Base-by-base conservation (phyloP, 1,284 basidiomycete species). In the Rhodotorula sp. region DNA sequence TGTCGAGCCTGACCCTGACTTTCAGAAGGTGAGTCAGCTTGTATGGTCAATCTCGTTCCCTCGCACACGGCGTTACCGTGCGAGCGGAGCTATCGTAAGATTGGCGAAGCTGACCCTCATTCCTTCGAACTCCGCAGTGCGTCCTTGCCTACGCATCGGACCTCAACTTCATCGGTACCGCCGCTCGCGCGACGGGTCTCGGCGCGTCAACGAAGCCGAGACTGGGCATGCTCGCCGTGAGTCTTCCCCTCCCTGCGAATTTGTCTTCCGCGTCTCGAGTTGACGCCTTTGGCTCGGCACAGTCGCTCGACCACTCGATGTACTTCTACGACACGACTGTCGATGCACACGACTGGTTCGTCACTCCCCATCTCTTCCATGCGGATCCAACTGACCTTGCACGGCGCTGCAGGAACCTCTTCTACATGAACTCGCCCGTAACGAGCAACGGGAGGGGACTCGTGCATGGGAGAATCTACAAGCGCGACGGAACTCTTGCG, bases 131-230 rank as follows among this genome's bases (percentile, higher is more conserved):
- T 30, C 0, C 61, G 6, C 76, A 93, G 90, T 91, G 90, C 75
- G 91, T 95, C 69, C 83, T 94, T 61, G 87, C 88, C 6, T 95
- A 93, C 77, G 85, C 92, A 63, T 92, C 91, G 2, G 92, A 95
- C 63, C 66, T 66, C 58, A 71, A 34, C 64, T 91, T 90, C 74
- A 88, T 94, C 68, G 82, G 84, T 15, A 86, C 86, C 0, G 89
- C 87, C 4, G 80, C 85, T 1, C 85, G 84, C n/a, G 85, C 86
- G 5, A 82, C 90, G 54, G 87, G 88, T 0, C 82, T 93, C 15
- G 70, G 78, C 67, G 53, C 79, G 71, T 27, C 74, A 59, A 36
- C 81, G 78, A 24, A 75, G 0, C 83, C 85, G 24, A 82, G 84
- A 9, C 79, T 89, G 30, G 84, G 85, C 34, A 93, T 94, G 91